Base-by-base conservation (phyloP, 1,284 basidiomycete species). In the Cystobasidium slooffiae region DNA sequence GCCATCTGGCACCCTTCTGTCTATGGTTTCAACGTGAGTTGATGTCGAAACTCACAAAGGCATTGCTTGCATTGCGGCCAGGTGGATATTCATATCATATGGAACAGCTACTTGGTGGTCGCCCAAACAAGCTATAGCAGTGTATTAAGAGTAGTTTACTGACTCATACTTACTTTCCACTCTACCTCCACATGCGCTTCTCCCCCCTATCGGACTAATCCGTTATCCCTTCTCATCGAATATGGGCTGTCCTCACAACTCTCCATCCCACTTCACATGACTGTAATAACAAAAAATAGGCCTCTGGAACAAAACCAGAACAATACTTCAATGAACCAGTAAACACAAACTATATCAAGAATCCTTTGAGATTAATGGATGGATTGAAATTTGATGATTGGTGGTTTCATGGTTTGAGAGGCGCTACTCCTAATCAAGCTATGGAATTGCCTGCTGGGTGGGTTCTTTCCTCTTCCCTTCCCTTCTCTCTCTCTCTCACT, bases 371-470 rank as follows among this genome's bases (percentile, higher is more conserved):
- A 22, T 20, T 63, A 10, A 72, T 72, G 62, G 70, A 73, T 44
- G 31, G 31, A 14, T 49, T 73, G 22, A 73, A 56, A 44, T 73
- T 56, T n/a, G 70, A 73, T 39, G 52, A 73, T 55, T 73, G 70
- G 70, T 73, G 70, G 70, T 73, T 73, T 46, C 70, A 73, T 59
- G 70, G 70, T 31, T 10, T 73, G n/a, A 56, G 22, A 39, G 70
- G 70, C 22, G 70, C 70, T 22, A 73, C 56, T 18, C 70, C 70
- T 12, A 73, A 73, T 55, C 6, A 49, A 37, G 53, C 52, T 7
- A 75, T 72, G 68, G 68, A 75, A 55, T 53, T 75, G 16, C 74
- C 74, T 56, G 74, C 74, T 24, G 74, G 74, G 58, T 56, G 37
- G 20, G 69, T 63, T 31, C 39, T 31, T 31, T 49, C 14, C 3